Conservation (phyloP, 1,284 basidiomycete genomes). For the Fistulina hepatica region DNA sequence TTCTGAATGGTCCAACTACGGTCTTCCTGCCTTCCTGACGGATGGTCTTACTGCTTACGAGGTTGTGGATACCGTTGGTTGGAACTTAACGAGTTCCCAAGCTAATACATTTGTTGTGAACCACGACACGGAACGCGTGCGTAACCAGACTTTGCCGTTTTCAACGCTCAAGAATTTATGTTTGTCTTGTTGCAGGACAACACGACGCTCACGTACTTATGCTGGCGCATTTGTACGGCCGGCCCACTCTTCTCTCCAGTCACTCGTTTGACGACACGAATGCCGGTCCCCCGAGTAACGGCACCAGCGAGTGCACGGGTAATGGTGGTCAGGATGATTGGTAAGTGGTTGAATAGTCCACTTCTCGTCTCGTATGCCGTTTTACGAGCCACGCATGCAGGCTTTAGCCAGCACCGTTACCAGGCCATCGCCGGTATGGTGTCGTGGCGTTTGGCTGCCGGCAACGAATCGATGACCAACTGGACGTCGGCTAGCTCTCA, state of each 20-base stretch:
- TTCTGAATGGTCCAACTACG: too few relatives aligned
- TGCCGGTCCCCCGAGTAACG: conserved; percentile 40
- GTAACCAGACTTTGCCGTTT: conserved; percentile 11
- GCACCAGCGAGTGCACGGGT: conserved; percentile 32
- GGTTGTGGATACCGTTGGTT: conserved; percentile 34
- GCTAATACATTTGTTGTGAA: conserved; percentile 63
- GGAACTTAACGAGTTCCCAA: conserved; percentile 28
- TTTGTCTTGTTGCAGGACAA: conserved; percentile 39
- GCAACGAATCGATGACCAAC: conserved; percentile 34
- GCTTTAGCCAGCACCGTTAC: conserved; percentile 58
- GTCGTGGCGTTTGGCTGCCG: conserved; percentile 52
- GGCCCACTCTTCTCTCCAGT: conserved; percentile 51
- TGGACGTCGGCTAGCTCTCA: conserved; percentile 46
- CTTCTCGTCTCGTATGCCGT: too few relatives aligned
- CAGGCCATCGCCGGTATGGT: conserved; percentile 49
- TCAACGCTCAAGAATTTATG: neutral
- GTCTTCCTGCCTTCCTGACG: conserved; percentile 41
- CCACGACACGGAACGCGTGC: conserved; percentile 59
- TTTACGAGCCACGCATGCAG: conserved; percentile 37
- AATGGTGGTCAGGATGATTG: conserved; percentile 3
- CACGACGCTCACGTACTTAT: conserved; percentile 56
- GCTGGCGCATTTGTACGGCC: conserved; percentile 56
- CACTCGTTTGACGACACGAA: conserved; percentile 43
- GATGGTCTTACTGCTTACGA: conserved; percentile 42
- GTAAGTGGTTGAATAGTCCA: neutral